A percentile compares a stretch with the other conserved stretches of the same genome.
phyloP scores from a whole-genome alignment of 306 rosid species.

The Prunus mume region DNA sequence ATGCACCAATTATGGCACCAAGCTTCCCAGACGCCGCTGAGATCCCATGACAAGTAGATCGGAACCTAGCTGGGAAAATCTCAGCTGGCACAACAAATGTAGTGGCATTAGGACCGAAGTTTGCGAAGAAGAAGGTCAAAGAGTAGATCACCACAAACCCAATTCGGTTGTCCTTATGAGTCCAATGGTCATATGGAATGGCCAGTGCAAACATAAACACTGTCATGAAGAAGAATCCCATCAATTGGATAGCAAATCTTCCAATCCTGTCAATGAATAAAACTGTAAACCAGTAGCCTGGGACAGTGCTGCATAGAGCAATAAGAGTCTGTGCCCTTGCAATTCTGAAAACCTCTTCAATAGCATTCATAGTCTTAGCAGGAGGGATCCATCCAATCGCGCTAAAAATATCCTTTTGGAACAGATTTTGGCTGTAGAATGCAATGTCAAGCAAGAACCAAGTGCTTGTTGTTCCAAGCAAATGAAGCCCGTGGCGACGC shows the following conservation, averaged over 20 bases:
- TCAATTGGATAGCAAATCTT: conserved; percentile 62
- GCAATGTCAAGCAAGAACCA: conserved; percentile 83
- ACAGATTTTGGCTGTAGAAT: conserved; percentile 67
- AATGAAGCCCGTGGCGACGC: conserved; percentile 58
- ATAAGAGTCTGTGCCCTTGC: conserved; percentile 74
- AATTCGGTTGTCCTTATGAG: conserved; percentile 43
- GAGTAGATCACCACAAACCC: conserved; percentile 65
- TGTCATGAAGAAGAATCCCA: conserved; percentile 88
- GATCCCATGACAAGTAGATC: conserved; percentile 76
- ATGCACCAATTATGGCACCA: conserved; percentile 76
- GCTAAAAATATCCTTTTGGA: conserved; percentile 71
- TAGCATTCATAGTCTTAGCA: conserved; percentile 60
- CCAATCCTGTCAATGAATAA: conserved; percentile 65
- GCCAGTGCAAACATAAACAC: conserved; percentile 73
- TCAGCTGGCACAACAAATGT: conserved; percentile 82
- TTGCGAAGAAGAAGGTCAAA: conserved; percentile 66
- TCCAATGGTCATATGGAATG: conserved; percentile 74
- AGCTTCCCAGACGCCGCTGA: conserved; percentile 71
- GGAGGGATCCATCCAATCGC: conserved; percentile 77
- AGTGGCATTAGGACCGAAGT: conserved; percentile 79
- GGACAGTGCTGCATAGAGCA: conserved; percentile 77
- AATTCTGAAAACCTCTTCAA: conserved; percentile 57
- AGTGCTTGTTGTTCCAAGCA: conserved; percentile 63
- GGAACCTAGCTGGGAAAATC: conserved; percentile 67
- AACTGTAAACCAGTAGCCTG: conserved; percentile 78